Percentiles rank a stretch among this genome's conserved stretches.
phyloP scores from a whole-genome alignment of 202 grass and related monocot genomes.

The Bolboschoenoplectus hybrid region DNA sequence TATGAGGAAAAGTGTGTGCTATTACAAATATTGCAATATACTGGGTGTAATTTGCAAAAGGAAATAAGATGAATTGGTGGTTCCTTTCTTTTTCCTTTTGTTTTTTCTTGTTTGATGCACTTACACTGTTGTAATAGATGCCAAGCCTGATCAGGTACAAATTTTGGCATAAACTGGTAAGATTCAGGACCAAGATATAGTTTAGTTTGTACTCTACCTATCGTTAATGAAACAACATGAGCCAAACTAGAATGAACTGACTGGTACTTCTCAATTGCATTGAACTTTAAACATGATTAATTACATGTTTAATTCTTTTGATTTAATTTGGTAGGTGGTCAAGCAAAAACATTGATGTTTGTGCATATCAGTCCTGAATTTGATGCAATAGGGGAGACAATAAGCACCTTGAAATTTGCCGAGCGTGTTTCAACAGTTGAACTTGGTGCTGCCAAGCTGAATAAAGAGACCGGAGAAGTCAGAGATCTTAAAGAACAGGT shows the following conservation, averaged over 20 bases:
- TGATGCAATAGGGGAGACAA: conserved; percentile 87
- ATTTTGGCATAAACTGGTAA: conserved; percentile 9
- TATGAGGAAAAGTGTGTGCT: background rate
- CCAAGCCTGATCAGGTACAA: background rate
- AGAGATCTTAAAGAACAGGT: conserved; percentile 96
- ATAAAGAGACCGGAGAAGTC: conserved; percentile 93
- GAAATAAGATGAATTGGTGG: background rate
- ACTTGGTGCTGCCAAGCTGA: conserved; percentile 89
- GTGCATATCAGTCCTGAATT: conserved; percentile 96
- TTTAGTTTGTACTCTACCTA: background rate
- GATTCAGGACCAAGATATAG: background rate
- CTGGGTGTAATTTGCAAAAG: background rate
- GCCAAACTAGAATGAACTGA: background rate
- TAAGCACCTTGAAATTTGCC: conserved; percentile 98
- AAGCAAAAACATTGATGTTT: conserved; percentile 99
- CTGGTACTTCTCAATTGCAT: background rate
- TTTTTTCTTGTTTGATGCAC: background rate
- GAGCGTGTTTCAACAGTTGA: conserved; percentile 98
- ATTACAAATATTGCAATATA: background rate
- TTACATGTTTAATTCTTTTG: background rate
- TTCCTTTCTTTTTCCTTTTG: background rate
- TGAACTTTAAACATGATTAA: background rate
- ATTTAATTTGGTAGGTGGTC: conserved; percentile 61
- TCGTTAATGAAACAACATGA: background rate
- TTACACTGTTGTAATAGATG: background rate